These are phyloP conservation scores for Coemansia sp. DNA, from an alignment of 192 early-diverging fungal genomes.

Conservation along the genomic window DNA sequence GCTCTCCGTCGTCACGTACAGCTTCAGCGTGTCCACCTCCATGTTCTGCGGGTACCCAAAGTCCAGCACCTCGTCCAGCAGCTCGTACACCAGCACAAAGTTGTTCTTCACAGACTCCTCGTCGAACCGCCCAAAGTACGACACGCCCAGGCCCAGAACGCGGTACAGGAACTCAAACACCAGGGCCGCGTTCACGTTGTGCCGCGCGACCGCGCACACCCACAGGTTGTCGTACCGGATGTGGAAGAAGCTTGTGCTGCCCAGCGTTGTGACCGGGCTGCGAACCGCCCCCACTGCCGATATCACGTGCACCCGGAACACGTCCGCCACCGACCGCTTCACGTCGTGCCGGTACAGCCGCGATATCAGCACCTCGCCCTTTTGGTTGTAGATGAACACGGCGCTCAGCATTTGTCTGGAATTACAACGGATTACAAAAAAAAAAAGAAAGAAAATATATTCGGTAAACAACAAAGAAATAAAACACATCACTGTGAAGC, in stretches of 20 bases:
- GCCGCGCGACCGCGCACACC: slow-evolving; percentile 76
- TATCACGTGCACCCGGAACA: slow-evolving; percentile 97
- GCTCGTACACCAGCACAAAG: slow-evolving; percentile 85
- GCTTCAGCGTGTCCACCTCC: slow-evolving; percentile 78
- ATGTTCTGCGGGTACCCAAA: slow-evolving; percentile 88
- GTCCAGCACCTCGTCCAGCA: slow-evolving; percentile 83
- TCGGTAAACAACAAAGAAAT: no score
- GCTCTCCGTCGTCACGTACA: slow-evolving; percentile 85
- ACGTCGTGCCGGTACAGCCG: slow-evolving; percentile 93
- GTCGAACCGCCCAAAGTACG: slow-evolving; percentile 81
- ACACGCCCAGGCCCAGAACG: slow-evolving; percentile 66
- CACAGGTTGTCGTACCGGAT: slow-evolving; percentile 96
- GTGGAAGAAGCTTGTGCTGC: slow-evolving; percentile 93
- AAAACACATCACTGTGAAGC: no score
- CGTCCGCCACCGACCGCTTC: slow-evolving; percentile 94
- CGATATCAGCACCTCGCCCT: slow-evolving; percentile 97
- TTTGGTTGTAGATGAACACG: slow-evolving; percentile 97
- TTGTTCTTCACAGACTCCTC: slow-evolving; percentile 83
- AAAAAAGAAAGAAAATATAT: no score
- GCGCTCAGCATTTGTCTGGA: slow-evolving; percentile 88
- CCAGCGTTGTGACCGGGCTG: slow-evolving; percentile 83
- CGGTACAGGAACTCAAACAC: slow-evolving; percentile 81
- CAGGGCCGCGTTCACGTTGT: slow-evolving; percentile 77
- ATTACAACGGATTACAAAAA: no score
- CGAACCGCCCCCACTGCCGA: slow-evolving; percentile 74